Percentiles rank a stretch among this genome's conserved stretches.
Conservation (phyloP, 1,284 basidiomycete genomes). For the Ceratobasidium sp. region DNA sequence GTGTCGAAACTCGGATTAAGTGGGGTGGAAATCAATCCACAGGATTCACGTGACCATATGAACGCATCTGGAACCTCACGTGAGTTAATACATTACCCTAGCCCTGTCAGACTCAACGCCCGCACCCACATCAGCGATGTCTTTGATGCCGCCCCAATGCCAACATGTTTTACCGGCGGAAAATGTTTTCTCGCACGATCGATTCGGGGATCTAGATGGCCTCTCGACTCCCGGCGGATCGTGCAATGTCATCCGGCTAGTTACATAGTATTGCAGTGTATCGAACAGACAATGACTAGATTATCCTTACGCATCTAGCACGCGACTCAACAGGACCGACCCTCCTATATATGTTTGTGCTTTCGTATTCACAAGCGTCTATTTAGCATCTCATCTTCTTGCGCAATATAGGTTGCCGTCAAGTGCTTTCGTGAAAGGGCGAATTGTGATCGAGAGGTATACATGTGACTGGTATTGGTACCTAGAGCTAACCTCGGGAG, state of each 20-base stretch:
- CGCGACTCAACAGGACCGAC: neutral
- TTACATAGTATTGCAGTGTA: neutral
- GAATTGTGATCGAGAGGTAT: neutral
- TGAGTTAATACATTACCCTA: too few relatives aligned
- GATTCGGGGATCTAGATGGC: too few relatives aligned
- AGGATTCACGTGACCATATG: too few relatives aligned
- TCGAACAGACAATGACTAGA: neutral
- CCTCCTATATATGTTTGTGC: neutral
- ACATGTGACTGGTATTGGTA: neutral
- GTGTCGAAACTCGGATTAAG: too few relatives aligned
- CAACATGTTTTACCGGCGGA: too few relatives aligned
- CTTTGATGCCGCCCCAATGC: too few relatives aligned
- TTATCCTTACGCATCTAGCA: neutral
- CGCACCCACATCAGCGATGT: too few relatives aligned
- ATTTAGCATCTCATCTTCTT: neutral
- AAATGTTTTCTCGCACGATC: too few relatives aligned
- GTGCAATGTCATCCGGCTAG: neutral
- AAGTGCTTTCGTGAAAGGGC: neutral
- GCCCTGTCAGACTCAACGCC: too few relatives aligned
- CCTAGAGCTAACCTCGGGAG: neutral
- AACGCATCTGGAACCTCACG: too few relatives aligned
- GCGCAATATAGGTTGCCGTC: neutral
- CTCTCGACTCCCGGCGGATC: too few relatives aligned
- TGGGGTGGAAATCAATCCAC: too few relatives aligned
- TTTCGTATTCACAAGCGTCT: neutral